Percentiles rank a stretch among this genome's conserved stretches.
phyloP scores from a whole-genome alignment of 2,329 filamentous ascomycete species.

The Aspergillus transmontanensis region DNA sequence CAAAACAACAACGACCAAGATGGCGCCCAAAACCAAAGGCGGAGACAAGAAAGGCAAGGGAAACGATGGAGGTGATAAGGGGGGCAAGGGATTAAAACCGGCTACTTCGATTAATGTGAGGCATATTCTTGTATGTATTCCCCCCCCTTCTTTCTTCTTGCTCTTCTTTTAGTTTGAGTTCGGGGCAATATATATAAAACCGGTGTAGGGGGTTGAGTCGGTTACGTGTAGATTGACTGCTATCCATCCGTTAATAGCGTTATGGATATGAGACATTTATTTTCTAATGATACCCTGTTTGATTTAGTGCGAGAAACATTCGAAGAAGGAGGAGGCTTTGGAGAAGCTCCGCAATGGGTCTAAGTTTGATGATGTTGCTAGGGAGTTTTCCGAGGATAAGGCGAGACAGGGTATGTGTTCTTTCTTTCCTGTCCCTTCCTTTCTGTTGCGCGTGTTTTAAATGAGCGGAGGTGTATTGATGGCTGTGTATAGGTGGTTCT shows the following conservation, averaged over 20 bases:
- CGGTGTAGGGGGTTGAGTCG: background rate
- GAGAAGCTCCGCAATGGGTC: constrained; percentile 60
- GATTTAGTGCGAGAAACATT: constrained; percentile 61
- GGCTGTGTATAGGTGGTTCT: constrained; percentile 52
- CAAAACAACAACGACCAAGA: constrained; percentile 18
- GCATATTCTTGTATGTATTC: constrained; percentile 58
- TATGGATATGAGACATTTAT: background rate
- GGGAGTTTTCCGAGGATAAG: constrained; percentile 68
- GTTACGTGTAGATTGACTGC: background rate
- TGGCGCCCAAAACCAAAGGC: constrained; percentile 48
- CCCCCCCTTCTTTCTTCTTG: constrained; percentile 5
- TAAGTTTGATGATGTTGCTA: constrained; percentile 67
- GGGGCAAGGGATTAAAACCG: constrained; percentile 52
- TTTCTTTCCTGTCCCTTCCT: background rate
- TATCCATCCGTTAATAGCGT: background rate
- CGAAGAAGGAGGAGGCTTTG: constrained; percentile 66
- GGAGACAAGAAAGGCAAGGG: constrained; percentile 44
- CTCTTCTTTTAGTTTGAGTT: background rate
- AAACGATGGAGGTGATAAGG: constrained; percentile 30
- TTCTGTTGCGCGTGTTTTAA: background rate
- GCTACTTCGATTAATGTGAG: constrained; percentile 66
- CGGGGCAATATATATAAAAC: constrained; percentile 1
- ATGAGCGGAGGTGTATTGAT: background rate
- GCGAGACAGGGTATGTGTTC: constrained; percentile 54
- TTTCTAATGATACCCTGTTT: background rate